Conservation (phyloP, 2,329 filamentous ascomycete genomes). For the Coniochaeta sp. region DNA sequence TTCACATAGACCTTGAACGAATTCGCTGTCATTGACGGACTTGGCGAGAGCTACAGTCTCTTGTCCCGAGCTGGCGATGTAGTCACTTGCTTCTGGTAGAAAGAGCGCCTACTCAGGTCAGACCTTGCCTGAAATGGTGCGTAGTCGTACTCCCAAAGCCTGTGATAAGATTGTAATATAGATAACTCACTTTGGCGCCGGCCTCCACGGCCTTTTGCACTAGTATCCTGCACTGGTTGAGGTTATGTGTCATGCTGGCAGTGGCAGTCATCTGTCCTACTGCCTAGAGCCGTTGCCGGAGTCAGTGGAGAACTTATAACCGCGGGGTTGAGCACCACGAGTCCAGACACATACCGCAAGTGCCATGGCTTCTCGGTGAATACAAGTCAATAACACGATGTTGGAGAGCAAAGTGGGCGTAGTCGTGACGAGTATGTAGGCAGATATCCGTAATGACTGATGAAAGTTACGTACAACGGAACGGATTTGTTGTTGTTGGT, state of each 20-base stretch:
- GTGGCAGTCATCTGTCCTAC: slow-evolving; percentile 88
- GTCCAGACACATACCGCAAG: slow-evolving; percentile 3
- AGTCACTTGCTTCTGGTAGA: slow-evolving; percentile 86
- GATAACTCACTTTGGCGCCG: slow-evolving; percentile 65
- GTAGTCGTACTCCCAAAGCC: slow-evolving; percentile 7
- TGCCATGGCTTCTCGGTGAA: neutral
- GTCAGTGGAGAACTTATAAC: neutral
- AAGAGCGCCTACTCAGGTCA: slow-evolving; percentile 48
- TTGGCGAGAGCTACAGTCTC: slow-evolving; percentile 66
- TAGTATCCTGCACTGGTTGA: slow-evolving; percentile 67
- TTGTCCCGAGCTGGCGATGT: slow-evolving; percentile 63
- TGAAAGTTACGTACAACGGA: no score
- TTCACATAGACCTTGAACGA: slow-evolving; percentile 66
- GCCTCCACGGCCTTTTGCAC: slow-evolving; percentile 65
- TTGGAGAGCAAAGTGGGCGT: neutral
- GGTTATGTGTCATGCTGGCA: slow-evolving; percentile 67
- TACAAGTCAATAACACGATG: neutral
- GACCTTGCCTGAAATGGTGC: neutral
- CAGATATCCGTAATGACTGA: no score
- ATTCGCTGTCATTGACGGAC: slow-evolving; percentile 57
- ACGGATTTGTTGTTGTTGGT: no score
- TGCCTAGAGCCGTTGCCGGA: slow-evolving; percentile 45
- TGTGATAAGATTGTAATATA: no score
- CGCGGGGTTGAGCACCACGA: neutral
- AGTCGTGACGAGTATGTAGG: no score